Evolutionary conservation across 495 filamentous ascomycete genomes (phyloP).

Genomic region (Penicillium waksmanii): DNA sequence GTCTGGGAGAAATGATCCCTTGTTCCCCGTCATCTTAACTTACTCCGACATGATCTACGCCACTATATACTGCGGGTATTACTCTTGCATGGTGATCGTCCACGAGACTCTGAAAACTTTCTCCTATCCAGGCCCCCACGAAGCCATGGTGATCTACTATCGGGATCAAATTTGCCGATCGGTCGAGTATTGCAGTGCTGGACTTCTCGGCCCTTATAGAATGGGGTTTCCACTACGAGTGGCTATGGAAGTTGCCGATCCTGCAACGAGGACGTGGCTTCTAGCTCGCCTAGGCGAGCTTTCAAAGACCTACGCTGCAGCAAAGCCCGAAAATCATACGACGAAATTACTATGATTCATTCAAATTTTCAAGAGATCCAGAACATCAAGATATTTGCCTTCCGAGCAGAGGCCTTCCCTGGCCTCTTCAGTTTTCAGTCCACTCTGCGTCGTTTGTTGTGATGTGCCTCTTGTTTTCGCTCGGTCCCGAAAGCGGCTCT

Average conservation of each 20-base stretch:
- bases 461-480: slow-evolving; percentile 5
- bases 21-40: slow-evolving; percentile 30
- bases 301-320: slow-evolving; percentile 33
- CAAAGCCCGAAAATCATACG: slow-evolving; percentile 29
- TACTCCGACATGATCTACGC: slow-evolving; percentile 34
- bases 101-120: slow-evolving; percentile 34
- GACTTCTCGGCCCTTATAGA: slow-evolving; percentile 38
- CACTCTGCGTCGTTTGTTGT: slow-evolving; percentile 12
- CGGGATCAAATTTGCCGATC: slow-evolving; percentile 43
- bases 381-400: not conserved
- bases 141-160: slow-evolving; percentile 31
- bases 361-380: not conserved
- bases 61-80: slow-evolving; percentile 35
- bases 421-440: slow-evolving; percentile 7
- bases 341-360: not conserved
- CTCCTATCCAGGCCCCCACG: slow-evolving; percentile 34
- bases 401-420: not conserved
- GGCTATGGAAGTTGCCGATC: slow-evolving; percentile 35
- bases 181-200: slow-evolving; percentile 34
- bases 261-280: slow-evolving; percentile 34
- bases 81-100: slow-evolving; percentile 39
- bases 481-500: slow-evolving; percentile 24
- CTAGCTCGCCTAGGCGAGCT: slow-evolving; percentile 27
- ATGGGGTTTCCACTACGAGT: slow-evolving; percentile 38
- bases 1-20: slow-evolving; percentile 24